phyloP scores from a whole-genome alignment of 305 asterid genomes.

The Fraxinus xanthoxyloides region DNA sequence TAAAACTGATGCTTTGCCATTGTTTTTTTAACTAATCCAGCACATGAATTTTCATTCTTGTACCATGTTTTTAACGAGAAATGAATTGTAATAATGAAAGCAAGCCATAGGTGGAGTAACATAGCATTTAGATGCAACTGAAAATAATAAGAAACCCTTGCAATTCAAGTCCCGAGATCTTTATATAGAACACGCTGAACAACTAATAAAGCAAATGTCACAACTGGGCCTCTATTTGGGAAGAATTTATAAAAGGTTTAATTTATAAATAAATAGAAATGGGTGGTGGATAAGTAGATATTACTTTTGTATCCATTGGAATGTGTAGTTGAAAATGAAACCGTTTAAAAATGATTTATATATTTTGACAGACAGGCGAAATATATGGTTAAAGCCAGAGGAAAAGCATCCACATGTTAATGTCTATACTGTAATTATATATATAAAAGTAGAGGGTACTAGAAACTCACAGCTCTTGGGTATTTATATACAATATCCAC shows the following conservation, averaged over 20 bases:
- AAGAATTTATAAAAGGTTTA: too few relatives aligned
- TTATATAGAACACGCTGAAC: not conserved
- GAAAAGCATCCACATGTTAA: not conserved
- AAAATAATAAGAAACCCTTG: not conserved
- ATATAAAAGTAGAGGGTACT: slow-evolving; percentile 26
- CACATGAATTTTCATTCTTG: not conserved
- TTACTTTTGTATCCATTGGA: not conserved
- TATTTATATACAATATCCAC: slow-evolving; percentile 71
- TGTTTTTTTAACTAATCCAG: not conserved
- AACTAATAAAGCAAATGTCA: not conserved
- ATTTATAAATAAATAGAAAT: too few relatives aligned
- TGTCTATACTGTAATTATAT: not conserved
- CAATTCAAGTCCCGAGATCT: not conserved
- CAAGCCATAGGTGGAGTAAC: not conserved
- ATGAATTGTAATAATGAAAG: not conserved
- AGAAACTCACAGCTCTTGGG: slow-evolving; percentile 79
- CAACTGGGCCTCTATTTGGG: not conserved
- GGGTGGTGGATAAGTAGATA: not conserved
- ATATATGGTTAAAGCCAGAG: not conserved
- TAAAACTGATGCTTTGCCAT: not conserved
- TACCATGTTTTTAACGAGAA: not conserved
- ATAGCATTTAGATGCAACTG: not conserved
- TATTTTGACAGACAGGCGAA: not conserved
- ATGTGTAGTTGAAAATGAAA: too few relatives aligned
- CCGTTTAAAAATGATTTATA: too few relatives aligned